Evolutionary conservation across 2,329 filamentous ascomycete species (phyloP), one percentile per base, ranked within the genome.

Genomic region (Fusarium sp.): DNA sequence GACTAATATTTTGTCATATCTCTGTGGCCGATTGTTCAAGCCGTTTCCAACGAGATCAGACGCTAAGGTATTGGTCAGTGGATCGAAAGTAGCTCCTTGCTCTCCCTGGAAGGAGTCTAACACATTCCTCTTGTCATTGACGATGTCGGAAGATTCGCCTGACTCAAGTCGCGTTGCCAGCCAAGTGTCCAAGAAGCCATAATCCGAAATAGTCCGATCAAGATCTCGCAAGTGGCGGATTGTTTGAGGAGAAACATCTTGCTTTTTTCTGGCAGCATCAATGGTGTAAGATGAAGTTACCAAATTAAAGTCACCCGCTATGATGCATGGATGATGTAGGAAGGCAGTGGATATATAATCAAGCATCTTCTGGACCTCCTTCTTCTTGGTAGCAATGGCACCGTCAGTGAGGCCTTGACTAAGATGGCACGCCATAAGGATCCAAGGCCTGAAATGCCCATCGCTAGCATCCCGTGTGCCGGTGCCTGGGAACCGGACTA

Each of bases 271-370:
- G 1, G 89, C 87, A 6, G 80, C 78, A 13, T 85, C 79, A 33
- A 91, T 84, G 0, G 88, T 87, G 53, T 82, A 81, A 3, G 81
- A 78, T 2, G 89, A 92, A 1, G 88, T 90, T 9, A 85, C 81
- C 24, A 91, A 79, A 69, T 92, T 92, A 74, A 91, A 89, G 72
- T 91, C 89, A 5, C 90, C 90, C 0, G 86, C 85, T 21, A 92
- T 70, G 6, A 91, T 79, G 80, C 85, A 88, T 7, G 86, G 82
- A 37, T 84, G 81, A 0, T 76, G 56, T 3, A 77, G 66, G 46
- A 87, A 84, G 0, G 77, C 69, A 2, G 65, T 69, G 1, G 76
- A 74, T 18, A 91, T 69, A 72, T 89, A 77, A 10, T 75, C 75
- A 3, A 86, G 72, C 3, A 92, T 73, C 21, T 77, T 81, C 44